Evolutionary conservation across 208 protist species (phyloP), one percentile per base, ranked within the genome.

Genomic region (Giardia duodenalis): DNA sequence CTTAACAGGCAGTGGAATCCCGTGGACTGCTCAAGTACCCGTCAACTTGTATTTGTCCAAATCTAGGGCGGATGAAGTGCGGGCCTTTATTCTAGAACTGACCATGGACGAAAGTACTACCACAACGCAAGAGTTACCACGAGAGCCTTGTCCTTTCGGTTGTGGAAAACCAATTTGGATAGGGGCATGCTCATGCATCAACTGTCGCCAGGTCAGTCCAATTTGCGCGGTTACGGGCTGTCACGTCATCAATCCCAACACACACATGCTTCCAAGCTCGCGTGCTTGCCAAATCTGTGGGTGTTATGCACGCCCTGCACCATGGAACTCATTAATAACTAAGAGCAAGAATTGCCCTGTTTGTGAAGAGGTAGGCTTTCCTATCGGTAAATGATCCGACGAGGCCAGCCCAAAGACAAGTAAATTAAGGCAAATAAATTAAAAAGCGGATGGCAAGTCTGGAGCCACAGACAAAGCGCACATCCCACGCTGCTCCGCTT

Each of bases 331-430:
- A 2, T 48, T 43, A 2, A 47, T 91, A 1, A 2, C n/a, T 2
- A 91, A 91, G 45, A 91, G 42, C 4, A 91, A 91, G 88, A 91
- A 45, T n/a, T 91, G 88, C 88, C 88, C 88, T 47, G 45, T 91
- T 1, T 91, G 88, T n/a, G 45, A 45, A 2, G 88, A 91, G 44
- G 1, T 91, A 1, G 88, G 43, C 2, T 47, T 47, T 45, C 88
- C 88, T 43, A 91, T 91, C 44, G 44, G 88, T 4, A 91, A 91
- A n/a, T 91, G 46, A 91, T n/a, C n/a, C n/a, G n/a, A n/a, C n/a
- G n/a, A n/a, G n/a, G n/a, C n/a, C n/a, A n/a, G n/a, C n/a, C n/a
- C n/a, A n/a, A n/a, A n/a, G n/a, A n/a, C n/a, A n/a, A n/a, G n/a
- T n/a, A n/a, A n/a, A n/a, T n/a, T n/a, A n/a, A n/a, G n/a, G n/a